phyloP scores from a whole-genome alignment of 257 asterid species.

The Solanum bukasovii region DNA sequence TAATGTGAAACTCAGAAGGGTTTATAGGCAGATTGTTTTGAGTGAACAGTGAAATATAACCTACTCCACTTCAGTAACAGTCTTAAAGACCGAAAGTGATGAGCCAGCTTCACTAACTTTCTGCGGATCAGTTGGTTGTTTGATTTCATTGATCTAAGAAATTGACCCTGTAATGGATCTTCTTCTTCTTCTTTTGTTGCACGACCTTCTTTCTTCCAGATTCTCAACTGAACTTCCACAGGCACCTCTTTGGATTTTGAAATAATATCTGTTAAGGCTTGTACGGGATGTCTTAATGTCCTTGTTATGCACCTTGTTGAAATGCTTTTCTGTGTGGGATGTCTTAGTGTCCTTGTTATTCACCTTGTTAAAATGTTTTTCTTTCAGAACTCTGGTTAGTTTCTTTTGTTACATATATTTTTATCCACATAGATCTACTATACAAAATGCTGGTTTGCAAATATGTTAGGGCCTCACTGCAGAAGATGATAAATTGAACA shows the following conservation, averaged over 20 bases:
- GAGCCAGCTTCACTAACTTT: background rate
- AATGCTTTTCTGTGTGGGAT: background rate
- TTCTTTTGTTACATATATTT: background rate
- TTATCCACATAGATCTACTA: background rate
- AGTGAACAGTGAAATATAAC: background rate
- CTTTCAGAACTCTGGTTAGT: background rate
- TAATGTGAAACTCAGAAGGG: background rate
- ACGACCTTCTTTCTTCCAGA: background rate
- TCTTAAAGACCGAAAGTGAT: background rate
- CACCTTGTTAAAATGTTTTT: background rate
- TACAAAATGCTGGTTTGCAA: background rate
- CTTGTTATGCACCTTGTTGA: background rate
- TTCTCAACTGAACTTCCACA: background rate
- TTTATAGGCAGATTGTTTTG: background rate
- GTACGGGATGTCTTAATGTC: background rate
- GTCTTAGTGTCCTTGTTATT: too few relatives aligned
- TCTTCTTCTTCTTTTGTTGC: background rate
- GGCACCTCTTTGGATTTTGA: background rate
- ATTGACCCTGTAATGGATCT: background rate
- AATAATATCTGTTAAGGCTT: background rate
- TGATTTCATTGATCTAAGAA: background rate
- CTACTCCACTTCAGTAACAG: background rate
- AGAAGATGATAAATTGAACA: background rate
- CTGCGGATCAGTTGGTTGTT: background rate
- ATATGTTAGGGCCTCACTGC: background rate